Evolutionary conservation across 306 rosid species (phyloP), one percentile per base, ranked within the genome.

Genomic region (Coriaria nepalensis): DNA sequence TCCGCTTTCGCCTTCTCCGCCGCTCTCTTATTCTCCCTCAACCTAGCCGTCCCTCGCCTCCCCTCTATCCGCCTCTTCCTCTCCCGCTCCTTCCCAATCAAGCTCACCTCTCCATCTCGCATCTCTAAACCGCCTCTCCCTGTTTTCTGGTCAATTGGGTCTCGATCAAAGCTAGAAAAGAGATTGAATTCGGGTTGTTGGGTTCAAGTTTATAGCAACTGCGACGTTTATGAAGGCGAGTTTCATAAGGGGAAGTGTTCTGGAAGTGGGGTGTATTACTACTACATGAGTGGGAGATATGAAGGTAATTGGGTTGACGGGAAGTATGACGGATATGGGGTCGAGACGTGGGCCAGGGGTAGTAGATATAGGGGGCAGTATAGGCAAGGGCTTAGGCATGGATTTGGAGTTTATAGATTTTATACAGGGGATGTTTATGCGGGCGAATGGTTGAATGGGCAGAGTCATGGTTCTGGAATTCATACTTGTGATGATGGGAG

Each of bases 401-500:
- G 97, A 5, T 84, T 79, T 5, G 97, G 97, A 10, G 92, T 90
- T 52, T 90, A 90, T 49, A 75, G 94, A 73, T 90, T 90, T 64
- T 90, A 84, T 52, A 84, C 97, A 0, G 97, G 95, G 0, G 97
- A 90, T 71, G 95, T 84, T 6, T 90, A 79, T 41, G 84, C 92
- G 4, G 97, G 97, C 4, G 95, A 90, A 42, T 90, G 97, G 97
- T 73, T 84, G 4, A 90, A 79, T 60, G 97, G 97, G 12, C 97
- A 90, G 73, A 84, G 92, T 35, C 97, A 90, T 63, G 95, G 97
- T 2, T 77, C 84, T 67, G 97, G 97, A 8, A 80, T 90, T 55
- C 97, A 90, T 52, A 90, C 97, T 4, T 90, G 97, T 39, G 97
- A 90, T 62, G 97, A 90, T 73, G 95, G 95, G 34, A 90, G 97